phyloP scores from a whole-genome alignment of 2,329 filamentous ascomycete species.

The Huntiella savannae region DNA sequence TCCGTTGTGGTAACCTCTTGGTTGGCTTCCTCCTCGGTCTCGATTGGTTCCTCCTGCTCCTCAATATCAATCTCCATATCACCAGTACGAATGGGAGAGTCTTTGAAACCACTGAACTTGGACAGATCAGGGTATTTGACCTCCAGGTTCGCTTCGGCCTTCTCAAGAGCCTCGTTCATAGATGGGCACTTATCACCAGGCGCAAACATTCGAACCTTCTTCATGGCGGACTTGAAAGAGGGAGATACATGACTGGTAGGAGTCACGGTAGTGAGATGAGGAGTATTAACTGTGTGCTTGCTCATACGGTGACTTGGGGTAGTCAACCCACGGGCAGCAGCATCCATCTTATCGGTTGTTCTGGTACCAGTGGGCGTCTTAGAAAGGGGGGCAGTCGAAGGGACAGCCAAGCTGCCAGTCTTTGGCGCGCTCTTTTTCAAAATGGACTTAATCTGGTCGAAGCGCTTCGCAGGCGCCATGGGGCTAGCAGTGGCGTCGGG shows the following conservation, averaged over 20 bases:
- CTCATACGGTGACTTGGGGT: slow-evolving; percentile 47
- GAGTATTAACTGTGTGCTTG: slow-evolving; percentile 69
- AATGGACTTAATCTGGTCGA: slow-evolving; percentile 40
- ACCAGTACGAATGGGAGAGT: not conserved
- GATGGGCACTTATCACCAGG: slow-evolving; percentile 18
- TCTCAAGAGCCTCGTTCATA: slow-evolving; percentile 17
- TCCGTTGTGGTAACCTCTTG: slow-evolving; percentile 13
- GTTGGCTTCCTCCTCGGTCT: slow-evolving; percentile 13
- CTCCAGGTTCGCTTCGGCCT: slow-evolving; percentile 13
- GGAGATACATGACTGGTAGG: slow-evolving; percentile 8
- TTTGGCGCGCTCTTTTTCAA: slow-evolving; percentile 24
- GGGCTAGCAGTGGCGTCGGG: slow-evolving; percentile 16
- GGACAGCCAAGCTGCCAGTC: slow-evolving; percentile 23
- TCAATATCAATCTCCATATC: not conserved
- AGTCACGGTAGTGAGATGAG: slow-evolving; percentile 29
- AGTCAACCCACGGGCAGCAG: slow-evolving; percentile 28
- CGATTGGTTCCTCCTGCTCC: slow-evolving; percentile 12
- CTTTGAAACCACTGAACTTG: slow-evolving; percentile 18
- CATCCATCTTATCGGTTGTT: slow-evolving; percentile 1
- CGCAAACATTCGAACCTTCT: slow-evolving; percentile 11
- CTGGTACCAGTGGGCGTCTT: slow-evolving; percentile 23
- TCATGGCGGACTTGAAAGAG: slow-evolving; percentile 10
- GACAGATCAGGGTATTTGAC: slow-evolving; percentile 36
- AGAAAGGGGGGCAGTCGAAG: slow-evolving; percentile 14
- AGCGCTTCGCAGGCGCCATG: slow-evolving; percentile 22